Conservation (phyloP, 208 protist genomes). For the Strigomonas culicis region DNA sequence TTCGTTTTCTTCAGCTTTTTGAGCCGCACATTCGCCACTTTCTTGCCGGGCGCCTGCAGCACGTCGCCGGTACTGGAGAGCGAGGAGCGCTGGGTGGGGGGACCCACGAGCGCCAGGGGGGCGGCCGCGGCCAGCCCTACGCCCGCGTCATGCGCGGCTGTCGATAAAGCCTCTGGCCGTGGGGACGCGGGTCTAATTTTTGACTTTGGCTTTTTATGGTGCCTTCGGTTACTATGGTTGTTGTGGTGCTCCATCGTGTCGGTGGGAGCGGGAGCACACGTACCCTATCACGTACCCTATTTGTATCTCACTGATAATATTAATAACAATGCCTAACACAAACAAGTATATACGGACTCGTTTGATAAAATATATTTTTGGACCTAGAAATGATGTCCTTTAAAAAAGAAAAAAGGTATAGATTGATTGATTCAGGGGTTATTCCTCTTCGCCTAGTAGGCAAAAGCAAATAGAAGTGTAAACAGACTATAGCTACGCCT, state of each 20-base stretch:
- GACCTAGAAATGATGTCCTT: no score
- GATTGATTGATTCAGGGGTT: no score
- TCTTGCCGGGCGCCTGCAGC: background rate
- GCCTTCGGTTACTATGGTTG: no score
- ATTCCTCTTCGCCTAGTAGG: no score
- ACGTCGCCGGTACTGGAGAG: background rate
- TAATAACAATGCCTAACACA: background rate
- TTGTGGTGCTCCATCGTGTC: background rate
- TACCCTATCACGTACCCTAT: no score
- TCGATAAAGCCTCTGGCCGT: background rate
- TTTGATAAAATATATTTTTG: background rate
- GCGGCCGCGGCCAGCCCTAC: background rate
- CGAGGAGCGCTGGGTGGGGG: no score
- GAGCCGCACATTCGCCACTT: background rate
- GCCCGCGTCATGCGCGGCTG: background rate
- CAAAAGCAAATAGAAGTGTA: background rate
- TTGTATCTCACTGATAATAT: background rate
- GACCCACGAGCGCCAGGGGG: background rate
- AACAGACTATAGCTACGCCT: background rate
- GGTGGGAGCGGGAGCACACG: no score
- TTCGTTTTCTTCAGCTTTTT: background rate
- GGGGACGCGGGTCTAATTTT: background rate
- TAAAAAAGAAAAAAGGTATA: no score
- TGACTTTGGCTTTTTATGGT: background rate
- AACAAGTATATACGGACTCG: background rate